phyloP scores from a whole-genome alignment of 306 rosid genomes.

The Sicyos edulis region DNA sequence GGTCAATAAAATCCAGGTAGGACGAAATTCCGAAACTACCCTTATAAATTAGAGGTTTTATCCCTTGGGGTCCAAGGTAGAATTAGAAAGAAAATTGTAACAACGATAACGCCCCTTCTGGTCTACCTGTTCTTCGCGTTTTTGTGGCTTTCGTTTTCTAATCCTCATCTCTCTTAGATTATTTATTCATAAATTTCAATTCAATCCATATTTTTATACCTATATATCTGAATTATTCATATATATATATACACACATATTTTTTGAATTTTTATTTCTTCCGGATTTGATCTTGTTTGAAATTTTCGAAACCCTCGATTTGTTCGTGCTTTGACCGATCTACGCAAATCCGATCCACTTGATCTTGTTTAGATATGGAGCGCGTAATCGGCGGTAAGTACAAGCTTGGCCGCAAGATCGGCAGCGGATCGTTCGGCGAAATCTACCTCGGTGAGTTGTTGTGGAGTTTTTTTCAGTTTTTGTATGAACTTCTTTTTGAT shows the following conservation, averaged over 20 bases:
- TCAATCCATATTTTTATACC: not conserved
- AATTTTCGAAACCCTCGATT: slow-evolving; percentile 21
- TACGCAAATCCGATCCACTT: slow-evolving; percentile 21
- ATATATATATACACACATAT: not conserved
- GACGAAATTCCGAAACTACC: not conserved
- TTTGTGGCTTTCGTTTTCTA: slow-evolving; percentile 25
- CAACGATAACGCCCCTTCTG: not conserved
- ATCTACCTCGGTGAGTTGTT: slow-evolving; percentile 66
- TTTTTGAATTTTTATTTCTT: slow-evolving; percentile 3
- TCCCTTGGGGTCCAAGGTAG: slow-evolving; percentile 14
- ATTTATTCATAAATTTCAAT: not conserved
- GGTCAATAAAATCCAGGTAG: slow-evolving; percentile 5
- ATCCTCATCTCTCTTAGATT: slow-evolving; percentile 20
- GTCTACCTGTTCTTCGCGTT: slow-evolving; percentile 20
- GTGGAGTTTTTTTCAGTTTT: slow-evolving; percentile 18
- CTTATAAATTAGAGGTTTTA: not conserved
- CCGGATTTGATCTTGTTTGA: not conserved
- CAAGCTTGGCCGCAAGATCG: slow-evolving; percentile 97
- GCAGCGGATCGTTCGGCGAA: slow-evolving; percentile 98
- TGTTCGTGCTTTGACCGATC: slow-evolving; percentile 33
- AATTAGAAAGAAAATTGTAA: slow-evolving; percentile 6
- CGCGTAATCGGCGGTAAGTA: slow-evolving; percentile 73
- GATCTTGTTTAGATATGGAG: slow-evolving; percentile 54
- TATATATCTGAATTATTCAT: slow-evolving; percentile 6
- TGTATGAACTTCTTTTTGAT: not conserved